phyloP scores from a whole-genome alignment of 2,329 filamentous ascomycete genomes.

The Penicillium sp. region DNA sequence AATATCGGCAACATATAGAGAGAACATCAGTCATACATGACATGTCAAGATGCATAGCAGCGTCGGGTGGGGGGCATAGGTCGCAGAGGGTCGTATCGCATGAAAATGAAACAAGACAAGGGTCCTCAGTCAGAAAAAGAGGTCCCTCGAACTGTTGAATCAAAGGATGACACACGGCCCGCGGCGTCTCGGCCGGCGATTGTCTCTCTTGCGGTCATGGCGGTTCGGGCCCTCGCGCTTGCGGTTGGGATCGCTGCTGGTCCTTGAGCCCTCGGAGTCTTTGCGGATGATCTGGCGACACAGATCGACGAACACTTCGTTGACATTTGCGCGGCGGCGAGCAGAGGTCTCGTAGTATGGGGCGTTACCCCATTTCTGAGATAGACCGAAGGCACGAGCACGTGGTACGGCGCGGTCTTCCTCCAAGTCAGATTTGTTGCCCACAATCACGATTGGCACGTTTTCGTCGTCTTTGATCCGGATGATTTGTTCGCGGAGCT shows the following conservation, averaged over 20 bases:
- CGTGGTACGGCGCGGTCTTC: constrained; percentile 77
- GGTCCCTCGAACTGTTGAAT: neutral
- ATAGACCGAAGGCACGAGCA: constrained; percentile 75
- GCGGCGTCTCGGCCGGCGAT: constrained; percentile 32
- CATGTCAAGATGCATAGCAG: constrained; percentile 30
- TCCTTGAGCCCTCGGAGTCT: constrained; percentile 49
- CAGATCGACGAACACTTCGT: constrained; percentile 83
- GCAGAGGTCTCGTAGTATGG: constrained; percentile 92
- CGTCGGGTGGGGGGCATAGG: constrained; percentile 16
- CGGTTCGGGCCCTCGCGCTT: constrained; percentile 37
- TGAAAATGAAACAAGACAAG: constrained; percentile 8
- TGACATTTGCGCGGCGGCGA: constrained; percentile 77
- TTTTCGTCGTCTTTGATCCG: constrained; percentile 86
- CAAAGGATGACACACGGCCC: constrained; percentile 42
- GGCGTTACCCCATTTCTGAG: constrained; percentile 80
- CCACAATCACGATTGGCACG: constrained; percentile 83
- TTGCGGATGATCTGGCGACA: constrained; percentile 78
- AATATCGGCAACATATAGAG: constrained; percentile 16
- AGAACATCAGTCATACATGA: constrained; percentile 20
- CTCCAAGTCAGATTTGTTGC: constrained; percentile 87
- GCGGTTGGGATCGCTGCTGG: constrained; percentile 27
- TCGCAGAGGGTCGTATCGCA: constrained; percentile 6
- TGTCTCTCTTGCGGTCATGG: constrained; percentile 36
- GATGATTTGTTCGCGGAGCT: constrained; percentile 82
- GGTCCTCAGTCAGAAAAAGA: neutral